Conservation (phyloP, 331 rosid species). For the Acacia pycnantha region DNA sequence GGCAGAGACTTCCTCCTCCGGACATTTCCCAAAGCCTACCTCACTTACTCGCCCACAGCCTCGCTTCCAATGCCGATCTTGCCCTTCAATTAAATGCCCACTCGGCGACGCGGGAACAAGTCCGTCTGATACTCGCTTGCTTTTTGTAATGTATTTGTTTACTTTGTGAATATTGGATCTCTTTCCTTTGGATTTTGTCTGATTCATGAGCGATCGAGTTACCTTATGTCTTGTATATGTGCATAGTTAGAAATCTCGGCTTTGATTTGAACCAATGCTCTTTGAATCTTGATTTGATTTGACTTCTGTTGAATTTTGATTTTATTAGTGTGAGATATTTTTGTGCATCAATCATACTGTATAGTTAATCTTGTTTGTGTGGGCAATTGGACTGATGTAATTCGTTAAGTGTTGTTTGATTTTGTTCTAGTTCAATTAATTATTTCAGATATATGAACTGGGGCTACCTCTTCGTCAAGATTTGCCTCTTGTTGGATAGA, state of each 20-base stretch:
- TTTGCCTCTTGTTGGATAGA: not conserved
- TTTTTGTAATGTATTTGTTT: not conserved
- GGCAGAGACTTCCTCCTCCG: constrained; percentile 83
- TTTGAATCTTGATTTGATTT: no score
- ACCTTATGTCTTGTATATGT: not conserved
- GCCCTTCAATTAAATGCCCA: constrained; percentile 81
- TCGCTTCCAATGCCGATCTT: constrained; percentile 90
- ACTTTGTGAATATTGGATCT: not conserved
- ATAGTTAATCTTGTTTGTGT: not conserved
- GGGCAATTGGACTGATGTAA: not conserved
- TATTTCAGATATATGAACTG: not conserved
- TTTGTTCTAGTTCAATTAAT: not conserved
- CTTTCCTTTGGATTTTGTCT: not conserved
- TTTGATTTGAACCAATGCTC: no score
- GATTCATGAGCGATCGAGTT: no score
- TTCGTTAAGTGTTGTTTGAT: not conserved
- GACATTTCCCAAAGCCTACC: constrained; percentile 91
- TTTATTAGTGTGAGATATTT: not conserved
- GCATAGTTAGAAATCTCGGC: no score
- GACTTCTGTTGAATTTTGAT: not conserved
- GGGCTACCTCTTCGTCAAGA: not conserved
- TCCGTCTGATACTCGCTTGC: not conserved
- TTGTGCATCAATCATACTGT: not conserved
- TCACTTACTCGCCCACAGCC: constrained; percentile 88
- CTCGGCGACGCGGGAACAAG: constrained; percentile 89